Conservation (phyloP, 2,329 filamentous ascomycete genomes). For the Diaporthe longicolla region DNA sequence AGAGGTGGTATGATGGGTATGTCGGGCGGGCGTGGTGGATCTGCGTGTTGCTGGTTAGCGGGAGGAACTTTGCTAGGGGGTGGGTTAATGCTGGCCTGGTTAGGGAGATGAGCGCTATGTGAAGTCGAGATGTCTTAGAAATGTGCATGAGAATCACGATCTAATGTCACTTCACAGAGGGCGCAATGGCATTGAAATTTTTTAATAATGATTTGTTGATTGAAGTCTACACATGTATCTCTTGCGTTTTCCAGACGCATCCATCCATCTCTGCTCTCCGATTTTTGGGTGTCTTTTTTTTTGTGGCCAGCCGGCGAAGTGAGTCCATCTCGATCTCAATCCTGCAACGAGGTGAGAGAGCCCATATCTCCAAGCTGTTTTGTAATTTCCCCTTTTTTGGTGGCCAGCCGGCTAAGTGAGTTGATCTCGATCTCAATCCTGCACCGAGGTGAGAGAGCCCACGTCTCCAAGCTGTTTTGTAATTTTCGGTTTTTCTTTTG, state of each 20-base stretch:
- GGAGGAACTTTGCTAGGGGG: slow-evolving; percentile 58
- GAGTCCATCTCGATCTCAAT: not conserved
- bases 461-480: not conserved
- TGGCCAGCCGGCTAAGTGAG: not conserved
- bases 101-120: slow-evolving; percentile 44
- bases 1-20: slow-evolving; percentile 50
- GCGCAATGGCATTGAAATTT: not conserved
- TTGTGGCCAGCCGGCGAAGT: not conserved
- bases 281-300: not conserved
- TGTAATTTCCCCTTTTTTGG: not conserved
- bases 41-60: slow-evolving; percentile 53
- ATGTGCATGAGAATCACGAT: not conserved
- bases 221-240: not conserved
- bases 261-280: not conserved
- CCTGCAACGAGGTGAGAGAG: not conserved
- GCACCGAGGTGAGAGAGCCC: not conserved
- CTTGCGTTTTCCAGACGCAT: not conserved
- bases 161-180: not conserved
- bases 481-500: not conserved
- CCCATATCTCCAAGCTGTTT: not conserved
- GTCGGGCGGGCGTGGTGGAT: slow-evolving; percentile 59
- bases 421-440: not conserved
- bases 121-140: not conserved
- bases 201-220: not conserved
- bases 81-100: slow-evolving; percentile 58